phyloP scores from a whole-genome alignment of 352 stramenopile genomes.

The Phytophthora cajani region DNA sequence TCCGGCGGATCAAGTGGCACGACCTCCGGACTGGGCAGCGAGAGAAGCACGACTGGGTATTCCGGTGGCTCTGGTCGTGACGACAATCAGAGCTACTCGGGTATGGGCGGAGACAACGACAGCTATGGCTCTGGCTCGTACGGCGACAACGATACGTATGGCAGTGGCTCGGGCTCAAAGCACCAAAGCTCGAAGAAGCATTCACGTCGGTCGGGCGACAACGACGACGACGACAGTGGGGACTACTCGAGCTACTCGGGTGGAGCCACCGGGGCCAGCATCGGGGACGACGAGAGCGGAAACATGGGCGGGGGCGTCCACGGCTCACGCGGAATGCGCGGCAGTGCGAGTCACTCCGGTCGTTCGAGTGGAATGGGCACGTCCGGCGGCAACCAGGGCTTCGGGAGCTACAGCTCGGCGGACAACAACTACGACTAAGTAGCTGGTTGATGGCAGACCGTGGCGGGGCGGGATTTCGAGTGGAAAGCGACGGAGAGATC shows the following conservation, averaged over 20 bases:
- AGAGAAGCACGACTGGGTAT: slow-evolving; percentile 26
- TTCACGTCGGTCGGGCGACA: slow-evolving; percentile 7
- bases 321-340: not conserved
- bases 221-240: slow-evolving; percentile 15
- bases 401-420: slow-evolving; percentile 11
- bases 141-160: not conserved
- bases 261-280: not conserved
- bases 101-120: not conserved
- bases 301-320: not conserved
- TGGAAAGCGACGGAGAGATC: not conserved
- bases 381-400: slow-evolving; percentile 15
- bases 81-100: slow-evolving; percentile 16
- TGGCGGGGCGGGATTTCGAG: not conserved
- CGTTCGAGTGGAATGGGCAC: slow-evolving; percentile 6
- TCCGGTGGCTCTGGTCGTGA: slow-evolving; percentile 1
- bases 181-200: slow-evolving; percentile 10
- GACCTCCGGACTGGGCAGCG: slow-evolving; percentile 3
- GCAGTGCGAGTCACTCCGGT: not conserved
- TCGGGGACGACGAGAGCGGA: slow-evolving; percentile 10
- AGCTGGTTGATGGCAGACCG: not conserved
- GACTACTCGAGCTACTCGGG: slow-evolving; percentile 27
- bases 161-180: slow-evolving; percentile 5
- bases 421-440: slow-evolving; percentile 25
- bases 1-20: slow-evolving; percentile 22
- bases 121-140: slow-evolving; percentile 1